Evolutionary conservation across 2,329 filamentous ascomycete genomes (phyloP).

Genomic region (Alternaria novae-zelandiae): DNA sequence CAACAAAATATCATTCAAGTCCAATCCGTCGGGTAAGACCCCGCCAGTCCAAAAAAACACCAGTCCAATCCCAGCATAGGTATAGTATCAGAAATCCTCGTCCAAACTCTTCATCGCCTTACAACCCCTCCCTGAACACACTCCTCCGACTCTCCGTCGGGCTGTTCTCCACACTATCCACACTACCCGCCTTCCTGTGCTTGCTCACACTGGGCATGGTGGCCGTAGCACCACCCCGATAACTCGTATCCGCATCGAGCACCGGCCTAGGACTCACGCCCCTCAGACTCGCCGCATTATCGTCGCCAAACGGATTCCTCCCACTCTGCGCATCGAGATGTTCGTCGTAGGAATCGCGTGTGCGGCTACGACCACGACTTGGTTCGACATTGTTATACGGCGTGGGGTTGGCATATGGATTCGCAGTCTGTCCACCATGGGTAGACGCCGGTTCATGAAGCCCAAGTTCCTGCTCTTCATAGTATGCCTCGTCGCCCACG

Average conservation of each 20-base stretch:
- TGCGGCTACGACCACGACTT: constrained; percentile 55
- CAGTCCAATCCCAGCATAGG: no score
- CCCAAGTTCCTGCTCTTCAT: constrained; percentile 79
- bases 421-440: constrained; percentile 46
- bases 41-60: no score
- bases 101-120: background rate
- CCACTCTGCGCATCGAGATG: constrained; percentile 37
- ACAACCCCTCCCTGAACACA: constrained; percentile 74
- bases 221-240: constrained; percentile 47
- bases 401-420: constrained; percentile 23
- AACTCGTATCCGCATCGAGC: constrained; percentile 55
- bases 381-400: constrained; percentile 25
- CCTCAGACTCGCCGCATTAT: constrained; percentile 59
- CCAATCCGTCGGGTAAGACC: no score
- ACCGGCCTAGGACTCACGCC: constrained; percentile 78
- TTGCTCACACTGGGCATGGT: constrained; percentile 48
- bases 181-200: constrained; percentile 40
- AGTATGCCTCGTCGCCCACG: constrained; percentile 78
- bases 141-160: constrained; percentile 70
- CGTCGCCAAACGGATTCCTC: constrained; percentile 48
- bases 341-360: constrained; percentile 53
- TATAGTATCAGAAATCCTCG: background rate
- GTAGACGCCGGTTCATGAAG: constrained; percentile 51
- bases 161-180: constrained; percentile 59
- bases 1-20: background rate